Evolutionary conservation across 352 stramenopile genomes (phyloP).

Genomic region (Globisporangium cylindrosporum): DNA sequence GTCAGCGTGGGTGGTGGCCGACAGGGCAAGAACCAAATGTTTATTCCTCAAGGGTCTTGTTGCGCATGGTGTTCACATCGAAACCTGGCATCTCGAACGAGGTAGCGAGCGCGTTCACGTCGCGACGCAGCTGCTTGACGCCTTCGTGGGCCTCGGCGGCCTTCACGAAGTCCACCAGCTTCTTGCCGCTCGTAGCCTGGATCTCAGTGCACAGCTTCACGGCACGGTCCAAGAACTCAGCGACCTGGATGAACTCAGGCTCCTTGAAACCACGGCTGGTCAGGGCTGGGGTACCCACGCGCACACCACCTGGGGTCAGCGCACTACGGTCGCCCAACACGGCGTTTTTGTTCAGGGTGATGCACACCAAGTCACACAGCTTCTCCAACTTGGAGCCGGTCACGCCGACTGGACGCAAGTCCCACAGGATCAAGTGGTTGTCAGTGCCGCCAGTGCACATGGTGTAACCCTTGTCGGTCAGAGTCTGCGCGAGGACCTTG

Average conservation of each 20-base stretch:
- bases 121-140: constrained; percentile 86
- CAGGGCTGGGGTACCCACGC: constrained; percentile 95
- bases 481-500: constrained; percentile 87
- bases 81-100: constrained; percentile 97
- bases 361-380: constrained; percentile 95
- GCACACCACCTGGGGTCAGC: constrained; percentile 93
- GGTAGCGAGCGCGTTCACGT: constrained; percentile 93
- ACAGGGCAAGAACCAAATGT: neutral
- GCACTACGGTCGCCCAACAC: constrained; percentile 95
- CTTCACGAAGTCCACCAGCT: constrained; percentile 92
- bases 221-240: constrained; percentile 94
- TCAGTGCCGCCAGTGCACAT: constrained; percentile 98
- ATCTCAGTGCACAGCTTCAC: constrained; percentile 94
- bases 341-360: constrained; percentile 99
- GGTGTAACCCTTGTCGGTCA: constrained; percentile 93
- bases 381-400: constrained; percentile 99
- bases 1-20: neutral
- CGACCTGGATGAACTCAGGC: constrained; percentile 95
- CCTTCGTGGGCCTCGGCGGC: constrained; percentile 79
- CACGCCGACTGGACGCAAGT: constrained; percentile 93
- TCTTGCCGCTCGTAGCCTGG: constrained; percentile 89
- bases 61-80: constrained; percentile 87
- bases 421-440: constrained; percentile 99
- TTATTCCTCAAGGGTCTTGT: constrained; percentile 81
- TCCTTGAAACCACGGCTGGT: constrained; percentile 98